Evolutionary conservation across 2,329 filamentous ascomycete species (phyloP).

Genomic region (Paecilomyces sp.): DNA sequence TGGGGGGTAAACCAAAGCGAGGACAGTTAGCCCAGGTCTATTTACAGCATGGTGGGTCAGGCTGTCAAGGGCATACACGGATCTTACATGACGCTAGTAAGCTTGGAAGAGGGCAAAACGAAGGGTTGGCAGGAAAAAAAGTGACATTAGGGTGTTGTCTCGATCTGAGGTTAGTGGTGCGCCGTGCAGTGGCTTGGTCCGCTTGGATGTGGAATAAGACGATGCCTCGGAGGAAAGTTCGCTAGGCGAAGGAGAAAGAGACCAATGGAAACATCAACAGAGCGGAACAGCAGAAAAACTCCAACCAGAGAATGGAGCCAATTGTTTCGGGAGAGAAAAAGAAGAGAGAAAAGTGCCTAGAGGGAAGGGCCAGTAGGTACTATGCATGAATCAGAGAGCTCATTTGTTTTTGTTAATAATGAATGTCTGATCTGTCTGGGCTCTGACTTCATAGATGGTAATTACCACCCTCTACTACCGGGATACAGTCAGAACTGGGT

Average conservation of each 20-base stretch:
- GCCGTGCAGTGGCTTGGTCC: neutral
- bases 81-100: neutral
- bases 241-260: neutral
- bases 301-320: neutral
- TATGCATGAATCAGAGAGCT: neutral
- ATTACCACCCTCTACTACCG: neutral
- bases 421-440: too few relatives aligned
- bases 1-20: neutral
- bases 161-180: neutral
- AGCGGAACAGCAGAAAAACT: neutral
- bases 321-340: neutral
- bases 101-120: neutral
- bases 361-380: neutral
- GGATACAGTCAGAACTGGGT: neutral
- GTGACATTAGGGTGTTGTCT: neutral
- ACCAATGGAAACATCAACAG: neutral
- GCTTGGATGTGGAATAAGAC: neutral
- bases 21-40: neutral
- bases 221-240: neutral
- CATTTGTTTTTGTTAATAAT: neutral
- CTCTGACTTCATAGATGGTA: too few relatives aligned
- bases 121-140: neutral
- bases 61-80: neutral
- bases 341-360: neutral
- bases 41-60: neutral